Evolutionary conservation across 2,329 filamentous ascomycete genomes (phyloP).

Genomic region (Colletotrichum sp.): DNA sequence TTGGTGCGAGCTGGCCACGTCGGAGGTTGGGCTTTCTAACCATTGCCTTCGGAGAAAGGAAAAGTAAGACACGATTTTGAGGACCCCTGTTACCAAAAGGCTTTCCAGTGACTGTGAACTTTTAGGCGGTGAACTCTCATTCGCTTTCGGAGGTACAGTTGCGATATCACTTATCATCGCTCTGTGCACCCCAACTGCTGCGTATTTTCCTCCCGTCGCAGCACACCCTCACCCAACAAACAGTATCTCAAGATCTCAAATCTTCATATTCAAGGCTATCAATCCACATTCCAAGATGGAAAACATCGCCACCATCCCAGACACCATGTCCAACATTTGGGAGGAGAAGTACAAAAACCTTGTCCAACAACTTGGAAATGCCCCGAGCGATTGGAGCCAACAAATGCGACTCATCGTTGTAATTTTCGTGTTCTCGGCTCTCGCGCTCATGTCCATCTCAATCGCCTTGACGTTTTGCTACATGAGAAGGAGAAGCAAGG

Average conservation of each 20-base stretch:
- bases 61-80: not conserved
- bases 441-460: not conserved
- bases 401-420: not conserved
- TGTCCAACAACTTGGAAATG: not conserved
- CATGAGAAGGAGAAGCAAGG: not conserved
- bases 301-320: not conserved
- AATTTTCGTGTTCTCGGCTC: not conserved
- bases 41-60: not conserved
- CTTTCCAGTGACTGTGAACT: not conserved
- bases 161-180: not conserved
- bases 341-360: not conserved
- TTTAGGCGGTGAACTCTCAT: fast-evolving
- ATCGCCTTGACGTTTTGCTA: not conserved
- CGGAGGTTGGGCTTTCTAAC: not conserved
- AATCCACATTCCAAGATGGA: not conserved
- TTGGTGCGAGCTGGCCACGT: not conserved
- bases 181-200: not conserved
- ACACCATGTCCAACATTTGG: not conserved
- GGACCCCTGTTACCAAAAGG: not conserved
- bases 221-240: not conserved
- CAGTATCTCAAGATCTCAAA: not conserved
- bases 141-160: not conserved
- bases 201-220: not conserved
- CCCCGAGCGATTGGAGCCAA: not conserved
- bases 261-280: not conserved